Evolutionary conservation across 495 filamentous ascomycete species (phyloP), one percentile per base, ranked within the genome.

Genomic region (Clohesyomyces aquaticus): DNA sequence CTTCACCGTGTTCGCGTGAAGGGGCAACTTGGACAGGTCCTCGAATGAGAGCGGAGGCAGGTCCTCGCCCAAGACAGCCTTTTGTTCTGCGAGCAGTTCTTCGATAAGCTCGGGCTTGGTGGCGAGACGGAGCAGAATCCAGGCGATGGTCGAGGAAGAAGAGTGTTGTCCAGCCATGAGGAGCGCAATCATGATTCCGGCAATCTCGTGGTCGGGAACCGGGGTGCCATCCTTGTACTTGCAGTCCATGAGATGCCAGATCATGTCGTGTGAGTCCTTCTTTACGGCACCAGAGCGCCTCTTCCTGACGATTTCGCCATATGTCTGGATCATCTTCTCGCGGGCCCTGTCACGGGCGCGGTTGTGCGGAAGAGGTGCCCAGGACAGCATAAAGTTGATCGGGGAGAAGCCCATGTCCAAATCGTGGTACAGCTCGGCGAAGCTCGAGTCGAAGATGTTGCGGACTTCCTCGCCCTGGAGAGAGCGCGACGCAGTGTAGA

Each of bases 121-220:
- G 32, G 85, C 84, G 29, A 88, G 78, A 35, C 78, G 81, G 26
- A 88, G 72, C 42, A 87, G 69, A 60, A 88, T 86, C 84, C 85
- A 86, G 46, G 83, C 77, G 49, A 77, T 77, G 25, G 82, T 86
- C 1, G 82, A 83, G 11, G 84, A 83, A 2, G 83, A 80, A 2
- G 83, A 85, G 72, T 88, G 85, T 65, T 88, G 85, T 46, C 85
- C 85, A 46, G 85, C 85, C 83, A 87, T 85, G 45, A 88, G 77
- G 16, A 87, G 74, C 14, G 84, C 85, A 59, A 88, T 88, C 85
- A 88, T 87, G 79, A 88, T 87, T 66, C 86, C 82, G 4, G 85
- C 85, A 54, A 87, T 75, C 65, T 88, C 83, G 63, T 79, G 72
- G 62, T 88, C 83, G 0, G 85, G 83, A n/a, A 87, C 70, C 3